Conservation (phyloP, 1,284 basidiomycete species). For the Malassezia slooffiae region DNA sequence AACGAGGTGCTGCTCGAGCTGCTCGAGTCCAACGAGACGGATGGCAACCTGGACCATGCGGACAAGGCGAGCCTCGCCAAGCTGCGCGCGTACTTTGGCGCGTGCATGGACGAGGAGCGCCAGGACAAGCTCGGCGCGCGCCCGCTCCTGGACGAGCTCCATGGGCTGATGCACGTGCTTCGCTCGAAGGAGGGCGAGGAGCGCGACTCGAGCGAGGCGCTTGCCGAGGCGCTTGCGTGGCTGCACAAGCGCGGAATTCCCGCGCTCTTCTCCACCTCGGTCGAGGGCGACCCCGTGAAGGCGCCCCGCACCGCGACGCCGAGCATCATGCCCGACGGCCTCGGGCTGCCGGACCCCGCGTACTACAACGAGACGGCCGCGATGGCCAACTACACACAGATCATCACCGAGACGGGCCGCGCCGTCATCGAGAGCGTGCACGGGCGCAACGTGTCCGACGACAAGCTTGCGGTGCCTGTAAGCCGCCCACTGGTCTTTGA, state of each 20-base stretch:
- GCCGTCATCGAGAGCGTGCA: conserved; percentile 51
- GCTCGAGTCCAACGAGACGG: conserved; percentile 33
- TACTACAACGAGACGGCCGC: conserved; percentile 75
- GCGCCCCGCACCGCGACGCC: conserved; percentile 77
- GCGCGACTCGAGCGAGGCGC: conserved; percentile 50
- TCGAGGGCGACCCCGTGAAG: conserved; percentile 80
- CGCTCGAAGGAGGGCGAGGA: conserved; percentile 20
- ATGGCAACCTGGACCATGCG: conserved; percentile 22
- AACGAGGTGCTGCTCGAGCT: conserved; percentile 47
- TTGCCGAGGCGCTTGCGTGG: conserved; percentile 69
- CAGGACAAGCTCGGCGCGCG: conserved; percentile 49
- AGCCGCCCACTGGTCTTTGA: conserved; percentile 62
- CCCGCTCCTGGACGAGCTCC: conserved; percentile 49
- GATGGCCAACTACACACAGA: conserved; percentile 59
- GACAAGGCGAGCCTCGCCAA: conserved; percentile 66
- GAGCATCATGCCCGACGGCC: conserved; percentile 69
- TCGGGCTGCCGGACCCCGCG: conserved; percentile 86
- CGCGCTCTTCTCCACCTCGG: conserved; percentile 63
- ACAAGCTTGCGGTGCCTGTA: no score
- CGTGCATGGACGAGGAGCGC: conserved; percentile 64
- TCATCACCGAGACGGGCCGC: conserved; percentile 57
- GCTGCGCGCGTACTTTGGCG: conserved; percentile 66
- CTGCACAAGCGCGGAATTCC: conserved; percentile 62
- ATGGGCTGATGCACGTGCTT: conserved; percentile 44
- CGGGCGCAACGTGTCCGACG: conserved; percentile 59